Evolutionary conservation across 139 green algal species (phyloP), one percentile per base, ranked within the genome.

Genomic region (Chlamydomonas applanata): DNA sequence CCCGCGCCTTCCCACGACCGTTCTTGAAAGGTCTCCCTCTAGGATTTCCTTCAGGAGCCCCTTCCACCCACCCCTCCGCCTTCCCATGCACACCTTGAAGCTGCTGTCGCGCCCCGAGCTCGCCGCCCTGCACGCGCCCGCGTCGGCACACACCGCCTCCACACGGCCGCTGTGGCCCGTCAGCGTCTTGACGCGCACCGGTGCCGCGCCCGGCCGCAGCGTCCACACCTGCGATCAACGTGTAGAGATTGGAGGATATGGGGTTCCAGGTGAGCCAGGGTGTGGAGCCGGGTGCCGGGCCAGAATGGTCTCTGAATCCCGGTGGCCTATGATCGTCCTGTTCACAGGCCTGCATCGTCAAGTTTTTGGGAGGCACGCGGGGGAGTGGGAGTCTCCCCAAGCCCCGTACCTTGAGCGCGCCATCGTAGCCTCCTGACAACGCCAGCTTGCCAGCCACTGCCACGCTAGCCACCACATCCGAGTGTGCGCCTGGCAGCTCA

Each of bases 401-500:
- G 13, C 4, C 54, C 13, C 34, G 36, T 45, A 83, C 78, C 78
- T 83, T 83, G 59, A 80, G n/a, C 5, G 73, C 60, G 1, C 73
- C 73, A 25, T 80, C 78, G 35, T 80, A 83, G 17, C 78, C 78
- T 0, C 67, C 49, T 4, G 73, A 71, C 35, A 77, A 34, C 29
- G 52, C 73, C 25, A 79, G n/a, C 24, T 79, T 56, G 0, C 78
- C 78, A 20, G 68, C 49, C 35, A 83, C 44, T 25, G 78, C 78
- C 67, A 83, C 72, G 27, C 72, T 53, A 22, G 78, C 54, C 56
- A 83, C 73, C 46, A 77, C 66, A 27, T 83, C 78, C 0, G 72
- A 29, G 52, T 83, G 78, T 11, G 72, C 78, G 32, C 5, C 36
- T 1, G 74, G 53, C 35, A 71, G 56, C 19, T 52, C 27, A 34